Evolutionary conservation across 2,329 filamentous ascomycete genomes (phyloP).

Genomic region (Aspergillus sojae): DNA sequence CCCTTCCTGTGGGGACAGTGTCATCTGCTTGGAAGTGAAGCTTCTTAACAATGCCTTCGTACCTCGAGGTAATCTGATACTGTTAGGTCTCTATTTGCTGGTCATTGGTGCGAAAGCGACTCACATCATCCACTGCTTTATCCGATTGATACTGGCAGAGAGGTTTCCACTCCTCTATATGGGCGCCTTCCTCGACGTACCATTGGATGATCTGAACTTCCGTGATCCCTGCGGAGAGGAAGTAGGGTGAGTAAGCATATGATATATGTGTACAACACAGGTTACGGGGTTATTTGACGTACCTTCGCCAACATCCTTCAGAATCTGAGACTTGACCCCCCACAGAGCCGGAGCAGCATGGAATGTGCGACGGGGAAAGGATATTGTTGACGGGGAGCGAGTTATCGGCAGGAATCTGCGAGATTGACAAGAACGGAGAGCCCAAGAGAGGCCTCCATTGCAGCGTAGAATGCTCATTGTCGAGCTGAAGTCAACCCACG

Average conservation of each 20-base stretch:
- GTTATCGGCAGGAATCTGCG: constrained; percentile 29
- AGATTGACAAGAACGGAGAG: constrained; percentile 30
- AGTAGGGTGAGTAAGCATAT: constrained; percentile 21
- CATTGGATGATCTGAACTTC: constrained; percentile 99
- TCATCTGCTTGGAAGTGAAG: constrained; percentile 94
- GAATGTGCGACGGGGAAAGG: constrained; percentile 35
- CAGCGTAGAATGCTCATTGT: constrained; percentile 37
- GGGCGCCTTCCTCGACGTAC: constrained; percentile 95
- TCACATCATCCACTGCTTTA: constrained; percentile 72
- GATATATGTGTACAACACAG: background rate
- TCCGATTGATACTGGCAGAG: constrained; percentile 98
- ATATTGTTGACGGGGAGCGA: constrained; percentile 23
- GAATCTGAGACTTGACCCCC: constrained; percentile 42
- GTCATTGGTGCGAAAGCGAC: constrained; percentile 17
- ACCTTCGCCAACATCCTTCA: constrained; percentile 50
- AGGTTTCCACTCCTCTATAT: constrained; percentile 96
- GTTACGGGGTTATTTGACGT: constrained; percentile 3
- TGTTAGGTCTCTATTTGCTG: constrained; percentile 12
- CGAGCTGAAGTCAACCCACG: constrained; percentile 1
- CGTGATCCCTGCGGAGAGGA: constrained; percentile 74
- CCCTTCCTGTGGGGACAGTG: constrained; percentile 88
- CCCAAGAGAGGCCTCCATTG: constrained; percentile 30
- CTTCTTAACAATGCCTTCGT: constrained; percentile 93
- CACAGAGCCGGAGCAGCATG: constrained; percentile 37
- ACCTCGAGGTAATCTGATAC: constrained; percentile 90